Evolutionary conservation across 148 eudicot species (phyloP).

Genomic region (Beta vulgaris): DNA sequence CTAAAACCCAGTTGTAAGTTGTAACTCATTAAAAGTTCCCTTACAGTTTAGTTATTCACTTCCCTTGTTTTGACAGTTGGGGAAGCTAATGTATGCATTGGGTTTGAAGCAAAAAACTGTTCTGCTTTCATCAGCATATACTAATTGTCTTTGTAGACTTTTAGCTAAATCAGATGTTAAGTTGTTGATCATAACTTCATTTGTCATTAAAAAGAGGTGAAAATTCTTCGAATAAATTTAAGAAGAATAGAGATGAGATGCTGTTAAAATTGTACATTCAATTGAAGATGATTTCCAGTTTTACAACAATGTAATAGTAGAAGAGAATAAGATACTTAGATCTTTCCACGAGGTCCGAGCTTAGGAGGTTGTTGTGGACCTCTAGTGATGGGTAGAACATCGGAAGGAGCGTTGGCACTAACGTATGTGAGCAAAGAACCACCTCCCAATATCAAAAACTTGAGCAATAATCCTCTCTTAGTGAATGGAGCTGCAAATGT

Average conservation of each 20-base stretch:
- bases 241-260: not conserved
- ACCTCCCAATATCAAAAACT: conserved; percentile 89
- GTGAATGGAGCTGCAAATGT: conserved; percentile 99
- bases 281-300: conserved; percentile 19
- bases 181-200: not conserved
- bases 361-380: conserved; percentile 98
- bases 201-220: not conserved
- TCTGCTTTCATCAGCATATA: conserved; percentile 16
- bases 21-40: conserved; percentile 12
- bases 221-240: not conserved
- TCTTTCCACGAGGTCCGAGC: conserved; percentile 89
- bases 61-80: conserved; percentile 22
- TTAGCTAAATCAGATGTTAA: conserved; percentile 13
- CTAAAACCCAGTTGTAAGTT: conserved; percentile 22
- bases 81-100: conserved; percentile 19
- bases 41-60: conserved; percentile 3
- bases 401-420: conserved; percentile 73
- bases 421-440: conserved; percentile 77
- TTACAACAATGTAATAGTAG: conserved; percentile 7
- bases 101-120: conserved; percentile 18
- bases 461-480: conserved; percentile 95
- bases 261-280: conserved; percentile 29
- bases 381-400: conserved; percentile 76
- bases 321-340: conserved; percentile 36
- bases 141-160: not conserved